Percentiles rank a stretch among this genome's conserved stretches.
phyloP scores from a whole-genome alignment of 2,329 filamentous ascomycete species.

The Diaporthe sp. region DNA sequence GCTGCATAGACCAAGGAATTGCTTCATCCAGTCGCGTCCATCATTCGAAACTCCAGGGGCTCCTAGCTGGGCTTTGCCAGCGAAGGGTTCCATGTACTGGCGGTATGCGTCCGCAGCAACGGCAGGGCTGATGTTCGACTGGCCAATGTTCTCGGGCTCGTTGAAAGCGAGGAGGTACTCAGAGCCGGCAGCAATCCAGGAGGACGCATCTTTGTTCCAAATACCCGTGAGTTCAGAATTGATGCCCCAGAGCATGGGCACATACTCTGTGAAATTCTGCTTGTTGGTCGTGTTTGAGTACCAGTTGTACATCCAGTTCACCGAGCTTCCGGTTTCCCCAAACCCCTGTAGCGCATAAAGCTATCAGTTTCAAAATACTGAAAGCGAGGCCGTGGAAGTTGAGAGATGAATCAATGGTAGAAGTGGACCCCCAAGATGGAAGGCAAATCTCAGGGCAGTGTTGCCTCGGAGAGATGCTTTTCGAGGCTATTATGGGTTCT shows the following conservation, averaged over 20 bases:
- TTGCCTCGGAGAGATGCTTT: neutral
- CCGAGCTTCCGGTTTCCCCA: conserved; percentile 34
- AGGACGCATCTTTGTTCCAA: conserved; percentile 35
- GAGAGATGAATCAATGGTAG: neutral
- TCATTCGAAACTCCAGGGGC: conserved; percentile 61
- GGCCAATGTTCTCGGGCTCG: conserved; percentile 38
- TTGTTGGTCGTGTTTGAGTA: conserved; percentile 38
- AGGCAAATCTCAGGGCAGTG: neutral
- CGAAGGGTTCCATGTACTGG: conserved; percentile 56
- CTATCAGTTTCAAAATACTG: neutral
- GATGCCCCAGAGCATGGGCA: conserved; percentile 41
- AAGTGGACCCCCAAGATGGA: no score
- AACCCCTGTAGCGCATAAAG: conserved; percentile 28
- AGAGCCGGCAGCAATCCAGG: conserved; percentile 34
- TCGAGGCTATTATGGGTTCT: neutral
- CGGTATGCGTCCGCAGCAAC: conserved; percentile 52
- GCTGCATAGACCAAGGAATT: conserved; percentile 54
- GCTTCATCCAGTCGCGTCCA: conserved; percentile 52
- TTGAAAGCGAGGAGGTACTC: conserved; percentile 40
- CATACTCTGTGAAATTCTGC: conserved; percentile 37
- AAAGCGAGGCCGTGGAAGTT: neutral
- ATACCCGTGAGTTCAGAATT: conserved; percentile 33
- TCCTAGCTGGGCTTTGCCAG: conserved; percentile 54
- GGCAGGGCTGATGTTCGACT: conserved; percentile 41
- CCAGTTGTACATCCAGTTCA: conserved; percentile 44